Evolutionary conservation across 2,329 filamentous ascomycete species (phyloP), one percentile per base, ranked within the genome.

Genomic region (Hymenoscyphus albidus): DNA sequence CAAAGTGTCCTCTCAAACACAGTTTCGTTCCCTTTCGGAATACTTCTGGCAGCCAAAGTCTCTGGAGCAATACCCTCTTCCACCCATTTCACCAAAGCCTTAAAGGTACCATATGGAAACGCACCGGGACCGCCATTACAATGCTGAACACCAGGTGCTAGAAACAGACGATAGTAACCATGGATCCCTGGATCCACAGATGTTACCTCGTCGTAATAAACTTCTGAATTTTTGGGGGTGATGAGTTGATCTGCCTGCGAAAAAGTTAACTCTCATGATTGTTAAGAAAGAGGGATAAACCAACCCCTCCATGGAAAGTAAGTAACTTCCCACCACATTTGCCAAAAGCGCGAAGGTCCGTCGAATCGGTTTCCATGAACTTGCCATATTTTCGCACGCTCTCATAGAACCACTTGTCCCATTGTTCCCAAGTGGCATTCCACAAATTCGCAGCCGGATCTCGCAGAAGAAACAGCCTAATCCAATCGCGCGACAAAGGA

Each of bases 41-140:
- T 57, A 38, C 31, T 57, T 32, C 31, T 18, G 9, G 57, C 57
- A 42, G 16, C 42, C 40, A 70, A 10, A 1, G 65, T 39, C 7
- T 72, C 69, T 0, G 73, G 73, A 0, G 64, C 65, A 12, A 64
- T 70, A 13, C 72, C 72, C 14, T 75, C 69, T 60, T 76, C 73
- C 9, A 74, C 74, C 73, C 74, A 76, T 0, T 62, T 59, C 7
- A 69, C 62, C 9, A 77, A 64, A 42, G 70, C 67, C 1, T 64
- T 68, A 39, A 76, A 72, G 1, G 71, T 44, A 6, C 62, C 55
- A 1, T 32, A 58, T 1, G 74, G 75, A 38, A 67, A 61, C 3
- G 68, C 67, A 0, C 74, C 71, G 3, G 58, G 56, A 1, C 75
- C 76, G 5, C 69, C 66, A 10, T 14, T 27, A 18, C 57, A 59